These are phyloP conservation scores for Naematelia encephala DNA, from an alignment of 768 basidiomycete species.

Conservation along the genomic window DNA sequence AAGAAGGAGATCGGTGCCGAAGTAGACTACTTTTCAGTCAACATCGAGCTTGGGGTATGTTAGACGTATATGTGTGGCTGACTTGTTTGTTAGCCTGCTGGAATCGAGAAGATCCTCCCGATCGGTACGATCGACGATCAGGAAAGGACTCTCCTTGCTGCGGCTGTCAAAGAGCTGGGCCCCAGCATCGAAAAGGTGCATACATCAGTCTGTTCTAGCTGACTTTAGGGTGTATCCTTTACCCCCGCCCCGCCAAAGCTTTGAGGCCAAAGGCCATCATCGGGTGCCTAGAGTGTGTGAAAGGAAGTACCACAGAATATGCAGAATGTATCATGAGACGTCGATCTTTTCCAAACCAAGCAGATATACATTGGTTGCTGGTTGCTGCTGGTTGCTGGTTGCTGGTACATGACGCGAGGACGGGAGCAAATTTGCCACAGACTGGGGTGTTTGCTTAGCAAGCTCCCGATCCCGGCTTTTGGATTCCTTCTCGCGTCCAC, in stretches of 20 bases:
- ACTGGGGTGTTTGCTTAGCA: background rate
- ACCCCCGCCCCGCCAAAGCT: slow-evolving; percentile 43
- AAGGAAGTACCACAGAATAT: no score
- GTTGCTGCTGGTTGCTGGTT: no score
- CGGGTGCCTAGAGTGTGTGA: no score
- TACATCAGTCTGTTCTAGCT: slow-evolving; percentile 1
- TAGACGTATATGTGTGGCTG: background rate
- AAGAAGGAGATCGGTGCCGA: slow-evolving; percentile 81
- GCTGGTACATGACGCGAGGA: no score
- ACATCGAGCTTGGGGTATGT: slow-evolving; percentile 86
- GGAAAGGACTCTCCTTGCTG: slow-evolving; percentile 82
- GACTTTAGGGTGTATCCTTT: slow-evolving; percentile 34
- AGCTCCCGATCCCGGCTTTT: background rate
- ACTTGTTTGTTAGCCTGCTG: slow-evolving; percentile 56
- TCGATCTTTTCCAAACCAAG: background rate
- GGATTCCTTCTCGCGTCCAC: background rate
- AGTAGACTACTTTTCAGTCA: slow-evolving; percentile 89
- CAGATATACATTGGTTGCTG: no score
- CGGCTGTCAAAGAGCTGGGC: slow-evolving; percentile 48
- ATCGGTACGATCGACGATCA: slow-evolving; percentile 72
- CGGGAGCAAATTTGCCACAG: background rate
- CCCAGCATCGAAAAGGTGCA: slow-evolving; percentile 49
- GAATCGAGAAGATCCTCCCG: slow-evolving; percentile 88
- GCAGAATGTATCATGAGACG: background rate
- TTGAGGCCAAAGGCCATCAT: slow-evolving; percentile 15